Conservation (phyloP, 2,329 filamentous ascomycete species). For the Alternaria sp. region DNA sequence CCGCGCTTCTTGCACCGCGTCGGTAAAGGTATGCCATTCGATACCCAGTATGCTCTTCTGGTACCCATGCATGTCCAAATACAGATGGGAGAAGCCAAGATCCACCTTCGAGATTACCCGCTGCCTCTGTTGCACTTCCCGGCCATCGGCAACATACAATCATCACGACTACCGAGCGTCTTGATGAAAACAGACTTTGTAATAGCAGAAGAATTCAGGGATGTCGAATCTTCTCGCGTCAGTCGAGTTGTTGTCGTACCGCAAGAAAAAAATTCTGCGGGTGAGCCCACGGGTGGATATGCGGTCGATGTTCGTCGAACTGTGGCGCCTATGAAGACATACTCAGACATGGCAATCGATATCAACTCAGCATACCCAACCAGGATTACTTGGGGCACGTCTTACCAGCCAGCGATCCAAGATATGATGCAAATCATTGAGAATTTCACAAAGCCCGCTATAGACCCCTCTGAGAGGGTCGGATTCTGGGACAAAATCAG, state of each 20-base stretch:
- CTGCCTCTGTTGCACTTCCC: slow-evolving; percentile 91
- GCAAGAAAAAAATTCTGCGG: slow-evolving; percentile 63
- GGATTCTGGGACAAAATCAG: slow-evolving; percentile 99
- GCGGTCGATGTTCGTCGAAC: slow-evolving; percentile 87
- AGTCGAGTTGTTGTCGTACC: slow-evolving; percentile 87
- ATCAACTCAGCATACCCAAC: slow-evolving; percentile 94
- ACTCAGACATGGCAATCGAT: slow-evolving; percentile 88
- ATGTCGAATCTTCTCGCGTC: slow-evolving; percentile 78
- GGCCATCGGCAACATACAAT: slow-evolving; percentile 78
- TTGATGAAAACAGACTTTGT: slow-evolving; percentile 91
- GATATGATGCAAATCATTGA: slow-evolving; percentile 99
- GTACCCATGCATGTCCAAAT: slow-evolving; percentile 90
- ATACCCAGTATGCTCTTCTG: slow-evolving; percentile 89
- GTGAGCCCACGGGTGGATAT: slow-evolving; percentile 72
- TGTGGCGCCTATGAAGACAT: slow-evolving; percentile 94
- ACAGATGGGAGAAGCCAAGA: slow-evolving; percentile 86
- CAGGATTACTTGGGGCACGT: slow-evolving; percentile 94
- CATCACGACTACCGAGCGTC: slow-evolving; percentile 79
- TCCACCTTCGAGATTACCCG: slow-evolving; percentile 92
- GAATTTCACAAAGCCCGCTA: slow-evolving; percentile 93
- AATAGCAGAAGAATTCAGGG: slow-evolving; percentile 90
- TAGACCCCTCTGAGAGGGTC: slow-evolving; percentile 91
- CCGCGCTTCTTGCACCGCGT: slow-evolving; percentile 85
- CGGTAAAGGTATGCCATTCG: slow-evolving; percentile 94
- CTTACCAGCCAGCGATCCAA: slow-evolving; percentile 96